Conservation (phyloP, 2,329 filamentous ascomycete species). For the Metarhizium anisopliae region DNA sequence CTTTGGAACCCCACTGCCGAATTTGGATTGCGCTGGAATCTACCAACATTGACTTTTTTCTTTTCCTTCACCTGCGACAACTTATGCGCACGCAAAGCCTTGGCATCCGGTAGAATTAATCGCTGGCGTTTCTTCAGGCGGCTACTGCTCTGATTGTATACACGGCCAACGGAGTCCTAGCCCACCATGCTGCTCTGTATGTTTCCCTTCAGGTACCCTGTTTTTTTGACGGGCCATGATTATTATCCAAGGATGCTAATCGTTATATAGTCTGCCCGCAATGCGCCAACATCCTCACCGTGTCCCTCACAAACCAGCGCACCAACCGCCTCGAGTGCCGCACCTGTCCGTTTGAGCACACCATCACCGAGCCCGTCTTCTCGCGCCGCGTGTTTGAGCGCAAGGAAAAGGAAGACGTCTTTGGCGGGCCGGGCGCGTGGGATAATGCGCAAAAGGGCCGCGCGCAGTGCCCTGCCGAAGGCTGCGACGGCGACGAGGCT, state of each 20-base stretch:
- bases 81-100: no score
- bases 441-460: constrained; percentile 80
- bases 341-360: constrained; percentile 87
- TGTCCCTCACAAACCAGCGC: constrained; percentile 48
- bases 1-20: no score
- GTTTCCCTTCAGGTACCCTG: constrained; percentile 7
- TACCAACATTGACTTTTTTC: no score
- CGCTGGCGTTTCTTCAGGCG: no score
- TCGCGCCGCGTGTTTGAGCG: constrained; percentile 76
- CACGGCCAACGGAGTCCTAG: background rate
- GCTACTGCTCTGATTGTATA: background rate
- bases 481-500: constrained; percentile 74
- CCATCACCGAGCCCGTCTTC: constrained; percentile 70
- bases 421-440: constrained; percentile 83
- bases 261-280: constrained; percentile 60
- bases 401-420: constrained; percentile 81
- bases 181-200: constrained; percentile 58
- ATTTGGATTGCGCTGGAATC: no score
- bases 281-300: constrained; percentile 77
- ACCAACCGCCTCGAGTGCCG: constrained; percentile 88
- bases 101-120: background rate
- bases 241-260: background rate
- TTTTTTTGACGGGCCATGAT: background rate
- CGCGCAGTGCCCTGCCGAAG: constrained; percentile 73
- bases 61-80: no score